phyloP scores from a whole-genome alignment of 495 filamentous ascomycete genomes.

The Entonaema liquescens region DNA sequence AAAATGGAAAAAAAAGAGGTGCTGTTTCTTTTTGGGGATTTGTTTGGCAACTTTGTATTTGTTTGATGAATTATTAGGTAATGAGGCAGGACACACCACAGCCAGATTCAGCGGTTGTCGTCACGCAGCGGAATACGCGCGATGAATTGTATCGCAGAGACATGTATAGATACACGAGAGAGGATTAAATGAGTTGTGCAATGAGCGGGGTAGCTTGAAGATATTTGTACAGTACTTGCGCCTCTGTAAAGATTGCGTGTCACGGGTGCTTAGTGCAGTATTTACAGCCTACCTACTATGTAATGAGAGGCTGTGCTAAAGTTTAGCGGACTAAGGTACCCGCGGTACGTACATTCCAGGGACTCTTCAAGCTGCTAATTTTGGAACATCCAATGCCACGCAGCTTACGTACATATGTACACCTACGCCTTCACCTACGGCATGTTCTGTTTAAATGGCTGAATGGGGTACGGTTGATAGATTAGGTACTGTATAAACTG shows the following conservation, averaged over 20 bases:
- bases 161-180: not conserved
- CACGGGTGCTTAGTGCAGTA: not conserved
- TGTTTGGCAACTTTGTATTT: conserved; percentile 34
- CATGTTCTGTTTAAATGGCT: not conserved
- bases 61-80: conserved; percentile 38
- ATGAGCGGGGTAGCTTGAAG: not conserved
- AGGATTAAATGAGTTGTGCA: not conserved
- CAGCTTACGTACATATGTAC: not conserved
- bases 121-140: conserved; percentile 14
- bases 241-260: not conserved
- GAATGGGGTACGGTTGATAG: not conserved
- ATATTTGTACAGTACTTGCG: not conserved
- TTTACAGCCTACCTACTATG: not conserved
- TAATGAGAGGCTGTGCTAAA: not conserved
- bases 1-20: conserved; percentile 6
- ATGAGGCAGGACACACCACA: conserved; percentile 37
- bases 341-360: not conserved
- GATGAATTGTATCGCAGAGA: conserved; percentile 5
- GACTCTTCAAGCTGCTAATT: not conserved
- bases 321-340: conserved; percentile 8
- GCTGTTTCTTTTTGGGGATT: conserved; percentile 17
- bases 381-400: not conserved
- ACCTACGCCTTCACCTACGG: not conserved
- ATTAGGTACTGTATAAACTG: not conserved
- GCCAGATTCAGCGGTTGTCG: conserved; percentile 20